Evolutionary conservation across 2,329 filamentous ascomycete species (phyloP), one percentile per base, ranked within the genome.

Genomic region (Xenosphaeropsis pyriputrescens): DNA sequence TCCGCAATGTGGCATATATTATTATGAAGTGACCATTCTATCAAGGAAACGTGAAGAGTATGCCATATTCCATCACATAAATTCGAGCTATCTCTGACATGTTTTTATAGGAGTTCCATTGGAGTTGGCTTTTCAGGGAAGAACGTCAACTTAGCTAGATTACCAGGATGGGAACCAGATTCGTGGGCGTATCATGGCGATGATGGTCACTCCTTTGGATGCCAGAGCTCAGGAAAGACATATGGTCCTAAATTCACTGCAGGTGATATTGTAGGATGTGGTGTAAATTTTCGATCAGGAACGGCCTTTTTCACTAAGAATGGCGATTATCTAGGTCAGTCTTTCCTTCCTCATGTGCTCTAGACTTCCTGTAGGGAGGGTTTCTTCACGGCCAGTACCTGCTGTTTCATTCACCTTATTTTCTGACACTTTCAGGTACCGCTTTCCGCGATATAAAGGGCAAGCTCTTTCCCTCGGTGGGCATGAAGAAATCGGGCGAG

Each of bases 1-100:
- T 4, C 69, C 76, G 29, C 81, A 93, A 52, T 91, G 84, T 47
- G 91, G 91, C 2, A 79, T 98, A 42, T 98, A 94, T 58, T 98
- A 98, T 57, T 98, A 77, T 53, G 91, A 98, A 55, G 68, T 80
- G 17, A 58, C 71, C 7, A 70, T 85, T 35, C 56, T 78, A 36
- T 72, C 74, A 6, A 75, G 77, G 50, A 72, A 72, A 37, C 77
- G 79, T 52, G 79, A 83, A 49, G 74, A 73, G 74, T 77, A 64
- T 45, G 68, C 49, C 22, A 26, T 9, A 26, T 26, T 11, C 22
- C 3, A 26, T 3, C 4, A 26, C 22, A 26, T 26, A 26, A 26
- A 26, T 26, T 26, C 22, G 22, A 26, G 8, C 8, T 26, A 26
- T 26, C 8, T 26, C 22, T 26, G 8, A 26, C 22, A 26, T 3